phyloP scores from a whole-genome alignment of 1,284 basidiomycete species.

The Trichosporon asahii region DNA sequence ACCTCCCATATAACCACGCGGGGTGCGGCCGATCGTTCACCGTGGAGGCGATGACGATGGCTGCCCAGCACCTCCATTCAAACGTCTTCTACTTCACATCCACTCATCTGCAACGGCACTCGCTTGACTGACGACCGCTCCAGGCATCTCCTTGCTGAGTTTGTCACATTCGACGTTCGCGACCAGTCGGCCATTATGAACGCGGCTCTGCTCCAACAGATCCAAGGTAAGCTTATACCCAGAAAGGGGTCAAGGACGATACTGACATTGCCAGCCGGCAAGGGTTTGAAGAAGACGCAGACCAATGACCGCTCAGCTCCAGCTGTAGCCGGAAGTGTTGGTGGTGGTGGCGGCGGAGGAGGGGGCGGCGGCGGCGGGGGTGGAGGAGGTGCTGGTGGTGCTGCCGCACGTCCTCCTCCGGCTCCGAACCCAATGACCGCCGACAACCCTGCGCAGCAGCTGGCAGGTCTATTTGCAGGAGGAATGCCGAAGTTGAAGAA shows the following conservation, averaged over 20 bases:
- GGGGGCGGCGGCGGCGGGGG: constrained; percentile 55
- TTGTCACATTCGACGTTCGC: background rate
- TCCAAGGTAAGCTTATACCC: constrained; percentile 35
- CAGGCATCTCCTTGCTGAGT: background rate
- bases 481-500: constrained; percentile 86
- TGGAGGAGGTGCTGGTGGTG: constrained; percentile 40
- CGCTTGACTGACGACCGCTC: background rate
- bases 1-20: constrained; percentile 6
- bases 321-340: constrained; percentile 55
- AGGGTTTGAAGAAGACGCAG: constrained; percentile 69
- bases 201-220: constrained; percentile 44
- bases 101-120: background rate
- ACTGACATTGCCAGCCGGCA: constrained; percentile 58
- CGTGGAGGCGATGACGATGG: constrained; percentile 13
- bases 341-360: constrained; percentile 50
- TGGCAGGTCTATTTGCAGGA: constrained; percentile 80
- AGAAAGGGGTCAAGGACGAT: background rate
- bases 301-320: constrained; percentile 81
- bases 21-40: background rate
- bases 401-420: constrained; percentile 20
- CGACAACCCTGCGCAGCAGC: constrained; percentile 59
- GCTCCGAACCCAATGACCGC: constrained; percentile 22
- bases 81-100: background rate
- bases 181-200: constrained; percentile 31
- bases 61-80: background rate